Evolutionary conservation across 2,329 filamentous ascomycete species (phyloP).

Genomic region (Ceratocystiopsis minuta): DNA sequence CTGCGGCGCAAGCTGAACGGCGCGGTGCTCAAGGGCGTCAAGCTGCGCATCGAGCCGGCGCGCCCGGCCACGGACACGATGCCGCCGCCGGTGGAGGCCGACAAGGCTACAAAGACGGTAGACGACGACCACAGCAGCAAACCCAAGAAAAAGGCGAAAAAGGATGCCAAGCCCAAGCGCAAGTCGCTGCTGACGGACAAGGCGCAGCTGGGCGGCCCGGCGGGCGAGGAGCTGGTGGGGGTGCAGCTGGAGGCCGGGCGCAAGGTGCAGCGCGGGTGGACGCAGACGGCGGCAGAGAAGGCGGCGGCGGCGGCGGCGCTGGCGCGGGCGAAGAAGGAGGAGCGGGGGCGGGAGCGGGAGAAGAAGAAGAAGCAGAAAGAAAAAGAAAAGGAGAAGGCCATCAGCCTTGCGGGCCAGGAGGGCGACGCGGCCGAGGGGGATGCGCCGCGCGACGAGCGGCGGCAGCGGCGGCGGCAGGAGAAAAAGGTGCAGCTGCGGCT

Average conservation of each 20-base stretch:
- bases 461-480: constrained; percentile 14
- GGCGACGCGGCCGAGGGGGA: constrained; percentile 15
- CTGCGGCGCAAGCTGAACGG: constrained; percentile 83
- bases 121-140: constrained; percentile 8
- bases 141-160: constrained; percentile 6
- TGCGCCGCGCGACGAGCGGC: constrained; percentile 24
- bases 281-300: constrained; percentile 31
- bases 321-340: constrained; percentile 22
- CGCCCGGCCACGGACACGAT: background rate
- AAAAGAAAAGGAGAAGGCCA: constrained; percentile 17
- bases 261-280: constrained; percentile 82
- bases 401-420: constrained; percentile 28
- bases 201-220: constrained; percentile 14
- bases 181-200: constrained; percentile 4
- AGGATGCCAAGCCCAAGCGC: constrained; percentile 9
- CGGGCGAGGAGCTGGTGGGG: constrained; percentile 34
- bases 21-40: constrained; percentile 63
- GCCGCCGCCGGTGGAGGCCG: background rate
- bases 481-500: constrained; percentile 26
- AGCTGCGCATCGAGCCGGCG: constrained; percentile 71
- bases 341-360: constrained; percentile 21
- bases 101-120: background rate
- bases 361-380: constrained; percentile 19
- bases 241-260: constrained; percentile 54
- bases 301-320: constrained; percentile 10